A percentile compares a stretch with the other conserved stretches of the same genome.
phyloP scores from a whole-genome alignment of 768 basidiomycete species.

The Cytidiella melzeri region DNA sequence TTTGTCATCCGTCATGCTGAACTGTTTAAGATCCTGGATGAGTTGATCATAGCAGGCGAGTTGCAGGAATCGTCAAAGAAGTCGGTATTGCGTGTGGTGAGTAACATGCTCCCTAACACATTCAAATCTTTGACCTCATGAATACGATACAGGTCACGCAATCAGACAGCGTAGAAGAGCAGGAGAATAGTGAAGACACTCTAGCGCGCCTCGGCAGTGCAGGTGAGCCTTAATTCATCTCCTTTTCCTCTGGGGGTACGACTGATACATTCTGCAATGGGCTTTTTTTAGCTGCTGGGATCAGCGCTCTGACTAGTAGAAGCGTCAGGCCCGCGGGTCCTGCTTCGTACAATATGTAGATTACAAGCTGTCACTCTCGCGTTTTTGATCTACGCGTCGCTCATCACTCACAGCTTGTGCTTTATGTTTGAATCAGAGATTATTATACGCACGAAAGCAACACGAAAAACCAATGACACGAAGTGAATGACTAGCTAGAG shows the following conservation, averaged over 20 bases:
- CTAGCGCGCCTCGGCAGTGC: conserved; percentile 47
- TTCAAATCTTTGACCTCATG: not conserved
- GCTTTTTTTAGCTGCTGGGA: conserved; percentile 7
- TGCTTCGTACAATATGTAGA: conserved; percentile 11
- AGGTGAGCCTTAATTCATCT: too few species aligned
- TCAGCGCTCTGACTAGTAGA: conserved; percentile 12
- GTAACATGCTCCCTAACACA: conserved; percentile 13
- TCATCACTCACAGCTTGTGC: too few species aligned
- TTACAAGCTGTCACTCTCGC: not conserved
- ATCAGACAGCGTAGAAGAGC: conserved; percentile 78
- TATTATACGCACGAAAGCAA: too few species aligned
- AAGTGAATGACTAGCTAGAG: too few species aligned
- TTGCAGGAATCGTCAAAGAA: conserved; percentile 88
- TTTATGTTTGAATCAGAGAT: too few species aligned
- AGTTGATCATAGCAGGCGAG: conserved; percentile 90
- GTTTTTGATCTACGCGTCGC: too few species aligned
- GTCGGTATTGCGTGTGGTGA: conserved; percentile 54
- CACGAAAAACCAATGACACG: too few species aligned
- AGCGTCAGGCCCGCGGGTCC: conserved; percentile 10
- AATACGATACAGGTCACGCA: conserved; percentile 86
- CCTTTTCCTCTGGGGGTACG: not conserved
- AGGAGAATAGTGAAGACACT: conserved; percentile 78
- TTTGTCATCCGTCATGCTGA: not conserved
- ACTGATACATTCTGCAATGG: conserved; percentile 2
- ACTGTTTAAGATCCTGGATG: conserved; percentile 68